Evolutionary conservation across 2,329 filamentous ascomycete species (phyloP), one percentile per base, ranked within the genome.

Genomic region (Eurotiales sp.): DNA sequence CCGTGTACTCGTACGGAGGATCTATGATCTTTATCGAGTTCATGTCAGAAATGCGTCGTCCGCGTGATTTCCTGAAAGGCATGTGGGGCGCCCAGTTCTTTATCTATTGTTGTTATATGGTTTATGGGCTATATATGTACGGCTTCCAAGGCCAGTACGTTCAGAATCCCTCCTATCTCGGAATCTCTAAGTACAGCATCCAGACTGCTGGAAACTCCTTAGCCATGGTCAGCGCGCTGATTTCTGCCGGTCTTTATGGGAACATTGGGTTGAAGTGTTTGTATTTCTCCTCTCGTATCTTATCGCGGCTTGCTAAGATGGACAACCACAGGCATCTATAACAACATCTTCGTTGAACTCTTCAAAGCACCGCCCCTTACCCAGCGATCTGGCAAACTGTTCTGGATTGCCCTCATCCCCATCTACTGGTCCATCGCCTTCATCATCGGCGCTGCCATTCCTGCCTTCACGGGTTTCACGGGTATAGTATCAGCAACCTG

Each of bases 1-100:
- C 73, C n/a, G 79, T 83, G 7, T 80, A 77, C 50, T 75, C 79
- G 0, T 84, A 83, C 56, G 79, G 79, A 22, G 81, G 81, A 2
- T 77, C 77, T 2, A 75, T 79, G 62, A 64, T 84, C 14, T 84
- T 82, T 61, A 72, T 74, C 29, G 78, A 81, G 50, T 77, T 84
- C 56, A 72, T 84, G 66, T 73, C 80, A 8, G 76, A 79, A 55
- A 78, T 78, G 75, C 66, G 69, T 15, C 66, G 70, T 15, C 75
- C 76, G 8, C 67, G 63, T 50, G 75, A 78, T 54, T 77, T 78
- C 60, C 72, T 72, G 68, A 77, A 77, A 54, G 72, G 64, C 12
- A 60, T 77, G 46, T 59, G 73, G 52, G 62, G 64, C 37, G 74
- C 75, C 4, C 66, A 77, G 45, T 59, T 69, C 41, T 77, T 78